phyloP scores from a whole-genome alignment of 768 basidiomycete species.

The Imleria badia region DNA sequence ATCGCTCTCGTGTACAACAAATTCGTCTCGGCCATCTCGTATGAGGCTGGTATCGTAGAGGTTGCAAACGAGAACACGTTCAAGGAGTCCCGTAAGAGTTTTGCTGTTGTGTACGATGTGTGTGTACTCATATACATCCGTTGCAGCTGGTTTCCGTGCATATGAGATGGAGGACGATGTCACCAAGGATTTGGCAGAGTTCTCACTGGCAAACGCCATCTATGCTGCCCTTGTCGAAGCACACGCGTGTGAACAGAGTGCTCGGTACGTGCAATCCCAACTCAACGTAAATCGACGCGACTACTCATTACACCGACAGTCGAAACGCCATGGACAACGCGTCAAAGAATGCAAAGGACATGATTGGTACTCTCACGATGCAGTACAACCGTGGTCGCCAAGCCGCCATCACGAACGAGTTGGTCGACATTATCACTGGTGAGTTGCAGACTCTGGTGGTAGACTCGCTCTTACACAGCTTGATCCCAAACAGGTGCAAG shows the following conservation, averaged over 20 bases:
- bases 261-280: conserved; percentile 54
- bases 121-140: not conserved
- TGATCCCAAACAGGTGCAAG: conserved; percentile 42
- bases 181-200: conserved; percentile 91
- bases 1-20: conserved; percentile 80
- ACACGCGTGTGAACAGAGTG: conserved; percentile 92
- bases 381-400: conserved; percentile 99
- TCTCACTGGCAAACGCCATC: conserved; percentile 95
- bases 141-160: conserved; percentile 79
- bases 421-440: conserved; percentile 93
- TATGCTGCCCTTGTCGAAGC: conserved; percentile 92
- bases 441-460: conserved; percentile 23
- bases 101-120: not conserved
- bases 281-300: no score
- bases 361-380: conserved; percentile 87
- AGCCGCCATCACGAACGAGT: conserved; percentile 95
- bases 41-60: conserved; percentile 74
- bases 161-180: conserved; percentile 99
- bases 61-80: conserved; percentile 82
- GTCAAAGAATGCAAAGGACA: conserved; percentile 96
- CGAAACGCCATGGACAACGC: conserved; percentile 99
- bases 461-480: not conserved
- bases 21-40: conserved; percentile 88
- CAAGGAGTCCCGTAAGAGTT: conserved; percentile 67
- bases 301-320: conserved; percentile 32